phyloP scores from a whole-genome alignment of 495 filamentous ascomycete species.

The Baudoinia panamericana region DNA sequence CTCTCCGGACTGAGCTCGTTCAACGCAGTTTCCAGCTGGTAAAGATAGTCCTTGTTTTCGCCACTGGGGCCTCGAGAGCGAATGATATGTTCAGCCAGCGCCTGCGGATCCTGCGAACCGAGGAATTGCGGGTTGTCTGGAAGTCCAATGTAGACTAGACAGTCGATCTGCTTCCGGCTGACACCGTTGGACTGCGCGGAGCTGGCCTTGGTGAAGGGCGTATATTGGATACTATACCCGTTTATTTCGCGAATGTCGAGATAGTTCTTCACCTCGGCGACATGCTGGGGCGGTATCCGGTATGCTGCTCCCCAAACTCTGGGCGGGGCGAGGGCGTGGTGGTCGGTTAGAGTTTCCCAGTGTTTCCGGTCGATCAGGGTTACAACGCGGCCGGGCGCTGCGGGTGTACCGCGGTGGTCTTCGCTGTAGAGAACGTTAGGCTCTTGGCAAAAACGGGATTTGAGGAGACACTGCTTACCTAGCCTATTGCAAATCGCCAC shows the following conservation, averaged over 20 bases:
- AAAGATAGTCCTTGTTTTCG: slow-evolving; percentile 82
- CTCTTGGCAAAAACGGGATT: too few relatives aligned
- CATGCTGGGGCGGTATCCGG: slow-evolving; percentile 60
- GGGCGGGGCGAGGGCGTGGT: slow-evolving; percentile 39
- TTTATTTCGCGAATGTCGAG: slow-evolving; percentile 96
- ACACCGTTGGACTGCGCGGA: neutral
- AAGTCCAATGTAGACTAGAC: slow-evolving; percentile 88
- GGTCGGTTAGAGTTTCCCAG: slow-evolving; percentile 56
- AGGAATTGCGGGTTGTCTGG: slow-evolving; percentile 90
- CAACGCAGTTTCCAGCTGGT: slow-evolving; percentile 64
- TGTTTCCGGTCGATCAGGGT: slow-evolving; percentile 73
- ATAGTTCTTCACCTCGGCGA: slow-evolving; percentile 72
- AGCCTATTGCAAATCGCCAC: slow-evolving; percentile 32
- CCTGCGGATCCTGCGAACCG: slow-evolving; percentile 64
- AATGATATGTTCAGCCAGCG: slow-evolving; percentile 74
- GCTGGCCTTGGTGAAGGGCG: slow-evolving; percentile 51
- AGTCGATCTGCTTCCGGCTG: slow-evolving; percentile 32
- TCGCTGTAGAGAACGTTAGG: slow-evolving; percentile 38
- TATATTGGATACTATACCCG: slow-evolving; percentile 84
- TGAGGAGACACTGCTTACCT: too few relatives aligned
- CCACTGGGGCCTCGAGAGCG: slow-evolving; percentile 71
- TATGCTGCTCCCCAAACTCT: slow-evolving; percentile 87
- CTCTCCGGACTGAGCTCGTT: slow-evolving; percentile 60
- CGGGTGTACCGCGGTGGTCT: slow-evolving; percentile 88
- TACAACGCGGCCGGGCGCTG: slow-evolving; percentile 77